Conservation (phyloP, 306 rosid species). For the Gynostemma pentaphyllum region DNA sequence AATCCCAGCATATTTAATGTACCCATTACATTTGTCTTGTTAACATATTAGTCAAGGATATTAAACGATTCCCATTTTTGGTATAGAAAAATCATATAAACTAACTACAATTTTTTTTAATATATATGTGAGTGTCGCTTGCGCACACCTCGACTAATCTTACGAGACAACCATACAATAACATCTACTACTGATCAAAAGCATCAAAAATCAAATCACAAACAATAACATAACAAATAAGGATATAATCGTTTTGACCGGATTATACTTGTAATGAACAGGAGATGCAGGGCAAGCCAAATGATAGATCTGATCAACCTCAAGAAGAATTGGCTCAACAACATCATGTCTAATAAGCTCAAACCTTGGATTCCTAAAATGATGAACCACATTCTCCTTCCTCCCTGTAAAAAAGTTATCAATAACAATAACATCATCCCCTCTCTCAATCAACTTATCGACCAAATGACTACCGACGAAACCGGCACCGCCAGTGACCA, state of each 20-base stretch:
- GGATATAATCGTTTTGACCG: constrained; percentile 95
- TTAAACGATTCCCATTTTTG: background rate
- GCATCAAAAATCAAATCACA: background rate
- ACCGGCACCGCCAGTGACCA: constrained; percentile 85
- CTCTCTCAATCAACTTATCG: constrained; percentile 55
- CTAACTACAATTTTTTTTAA: too few relatives aligned
- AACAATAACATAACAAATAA: constrained; percentile 1
- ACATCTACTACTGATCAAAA: too few relatives aligned
- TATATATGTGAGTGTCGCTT: too few relatives aligned
- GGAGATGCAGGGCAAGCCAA: constrained; percentile 97
- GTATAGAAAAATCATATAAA: background rate
- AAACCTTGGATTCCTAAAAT: constrained; percentile 61
- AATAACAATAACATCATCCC: constrained; percentile 72
- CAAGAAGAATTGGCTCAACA: constrained; percentile 76
- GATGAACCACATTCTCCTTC: constrained; percentile 63
- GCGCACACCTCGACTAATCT: too few relatives aligned
- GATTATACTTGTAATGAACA: constrained; percentile 84
- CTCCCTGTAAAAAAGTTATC: constrained; percentile 87
- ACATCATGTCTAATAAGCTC: constrained; percentile 92
- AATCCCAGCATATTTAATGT: constrained; percentile 89
- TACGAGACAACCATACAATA: too few relatives aligned
- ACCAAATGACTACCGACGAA: constrained; percentile 88
- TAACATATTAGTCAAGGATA: constrained; percentile 38
- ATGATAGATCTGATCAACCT: constrained; percentile 96
- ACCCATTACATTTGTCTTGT: constrained; percentile 99